Evolutionary conservation across 139 green algal genomes (phyloP).

Genomic region (Micractinium conductrix): DNA sequence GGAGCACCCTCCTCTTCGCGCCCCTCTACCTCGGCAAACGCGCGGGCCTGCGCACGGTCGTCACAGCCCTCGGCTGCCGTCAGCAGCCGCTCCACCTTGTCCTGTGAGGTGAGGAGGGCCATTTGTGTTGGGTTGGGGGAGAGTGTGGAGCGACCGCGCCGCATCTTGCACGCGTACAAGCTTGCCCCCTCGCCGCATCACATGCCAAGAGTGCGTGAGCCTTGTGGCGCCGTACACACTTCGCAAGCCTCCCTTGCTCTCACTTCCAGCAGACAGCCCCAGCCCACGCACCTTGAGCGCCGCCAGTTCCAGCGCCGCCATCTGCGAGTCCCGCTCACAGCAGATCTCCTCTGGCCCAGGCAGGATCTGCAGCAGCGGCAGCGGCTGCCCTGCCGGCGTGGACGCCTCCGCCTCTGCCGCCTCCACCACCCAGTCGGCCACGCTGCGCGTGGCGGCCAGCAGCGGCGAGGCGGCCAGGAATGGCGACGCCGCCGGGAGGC

Average conservation of each 20-base stretch:
- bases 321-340: constrained; percentile 9
- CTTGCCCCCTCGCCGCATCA: too few relatives aligned
- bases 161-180: too few relatives aligned
- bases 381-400: constrained; percentile 8
- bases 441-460: constrained; percentile 19
- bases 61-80: background rate
- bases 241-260: too few relatives aligned
- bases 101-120: too few relatives aligned
- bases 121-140: too few relatives aligned
- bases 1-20: too few relatives aligned
- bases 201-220: too few relatives aligned
- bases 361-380: constrained; percentile 30
- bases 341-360: constrained; percentile 3
- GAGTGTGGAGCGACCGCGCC: too few relatives aligned
- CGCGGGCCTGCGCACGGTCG: background rate
- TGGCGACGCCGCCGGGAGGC: too few relatives aligned
- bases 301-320: background rate
- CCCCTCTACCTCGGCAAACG: constrained; percentile 20
- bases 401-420: background rate
- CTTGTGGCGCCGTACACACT: too few relatives aligned
- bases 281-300: constrained; percentile 26
- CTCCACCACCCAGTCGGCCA: constrained; percentile 21
- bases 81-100: constrained; percentile 13
- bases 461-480: constrained; percentile 19
- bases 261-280: too few relatives aligned